These are phyloP conservation scores for Botrytis elliptica DNA, from an alignment of 2,329 filamentous ascomycete genomes.

Conservation along the genomic window DNA sequence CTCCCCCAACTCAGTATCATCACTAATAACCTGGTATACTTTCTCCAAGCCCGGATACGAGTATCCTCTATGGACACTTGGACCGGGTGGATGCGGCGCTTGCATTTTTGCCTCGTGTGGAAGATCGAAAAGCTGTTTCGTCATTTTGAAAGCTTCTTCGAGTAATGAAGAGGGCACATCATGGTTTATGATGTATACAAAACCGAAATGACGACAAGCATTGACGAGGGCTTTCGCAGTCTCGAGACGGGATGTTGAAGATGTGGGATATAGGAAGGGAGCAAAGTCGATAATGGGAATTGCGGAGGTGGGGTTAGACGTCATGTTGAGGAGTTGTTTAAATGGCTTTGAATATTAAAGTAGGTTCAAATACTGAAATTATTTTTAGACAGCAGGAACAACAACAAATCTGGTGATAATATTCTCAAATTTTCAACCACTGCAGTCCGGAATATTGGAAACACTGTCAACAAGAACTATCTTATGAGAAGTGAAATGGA, in stretches of 20 bases:
- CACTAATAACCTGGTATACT: conserved; percentile 47
- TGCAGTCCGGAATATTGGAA: not conserved
- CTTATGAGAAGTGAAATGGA: not conserved
- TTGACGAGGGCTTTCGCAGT: conserved; percentile 43
- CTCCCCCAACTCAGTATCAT: conserved; percentile 44
- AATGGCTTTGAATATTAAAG: not conserved
- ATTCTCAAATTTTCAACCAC: not conserved
- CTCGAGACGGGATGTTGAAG: conserved; percentile 34
- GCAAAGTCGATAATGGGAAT: conserved; percentile 34
- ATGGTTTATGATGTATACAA: conserved; percentile 50
- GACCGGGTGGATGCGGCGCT: conserved; percentile 50
- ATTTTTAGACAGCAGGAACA: not conserved
- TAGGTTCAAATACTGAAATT: not conserved
- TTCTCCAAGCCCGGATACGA: conserved; percentile 55
- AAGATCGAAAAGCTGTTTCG: conserved; percentile 46
- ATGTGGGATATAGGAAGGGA: conserved; percentile 24
- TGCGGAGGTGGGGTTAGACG: not conserved
- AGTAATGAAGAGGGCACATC: conserved; percentile 43
- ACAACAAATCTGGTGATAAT: not conserved
- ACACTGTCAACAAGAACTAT: not conserved
- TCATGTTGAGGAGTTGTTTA: not conserved
- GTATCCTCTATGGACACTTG: conserved; percentile 53
- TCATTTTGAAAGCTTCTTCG: conserved; percentile 46
- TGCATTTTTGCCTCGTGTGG: conserved; percentile 47
- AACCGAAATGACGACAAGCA: conserved; percentile 47